Evolutionary conservation across 2,329 filamentous ascomycete species (phyloP), one percentile per base, ranked within the genome.

Genomic region (Xylariaceae sp.): DNA sequence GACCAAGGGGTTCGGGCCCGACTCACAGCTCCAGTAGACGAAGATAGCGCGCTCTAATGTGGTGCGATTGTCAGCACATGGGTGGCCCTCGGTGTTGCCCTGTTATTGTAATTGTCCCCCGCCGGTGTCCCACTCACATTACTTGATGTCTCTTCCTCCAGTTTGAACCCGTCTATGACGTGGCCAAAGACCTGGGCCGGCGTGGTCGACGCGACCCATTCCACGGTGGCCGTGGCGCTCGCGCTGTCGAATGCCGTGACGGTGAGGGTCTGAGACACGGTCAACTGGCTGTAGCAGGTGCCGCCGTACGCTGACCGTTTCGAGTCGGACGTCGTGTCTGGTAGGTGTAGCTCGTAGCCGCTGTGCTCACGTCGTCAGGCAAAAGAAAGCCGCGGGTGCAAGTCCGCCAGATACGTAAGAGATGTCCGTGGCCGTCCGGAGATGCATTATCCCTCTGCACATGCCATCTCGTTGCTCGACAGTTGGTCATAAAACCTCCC

Each of bases 251-350:
- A 47, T 13, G 17, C 35, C 11, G 43, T 47, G 15, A 44, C 39
- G 5, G 25, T 33, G 19, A 36, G 33, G 9, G 35, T 42, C 28
- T 47, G 38, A 9, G 35, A 32, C 9, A 12, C 26, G 16, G 29
- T 11, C 23, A 45, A 44, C 16, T 30, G 33, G 21, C 43, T 47
- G 25, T 44, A 23, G 18, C 44, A 47, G 4, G 36, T 45, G 11
- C 44, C 44, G 12, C 44, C 44, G n/a, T 45, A 47, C 5, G 37
- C 44, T 7, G 44, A 43, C 5, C 44, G 36, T 21, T 44, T 35
- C 3, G 22, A 18, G 19, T 47, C 44, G 22, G 38, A 26, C 17
- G 37, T 33, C 2, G 35, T 34, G 7, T 34, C 21, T 31, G 14
- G 44, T 12, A 29, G 30, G 24, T 38, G 34, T 17, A 47, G 33